phyloP scores from a whole-genome alignment of 1,139 yeast species.

The Candida sanyaensis region DNA sequence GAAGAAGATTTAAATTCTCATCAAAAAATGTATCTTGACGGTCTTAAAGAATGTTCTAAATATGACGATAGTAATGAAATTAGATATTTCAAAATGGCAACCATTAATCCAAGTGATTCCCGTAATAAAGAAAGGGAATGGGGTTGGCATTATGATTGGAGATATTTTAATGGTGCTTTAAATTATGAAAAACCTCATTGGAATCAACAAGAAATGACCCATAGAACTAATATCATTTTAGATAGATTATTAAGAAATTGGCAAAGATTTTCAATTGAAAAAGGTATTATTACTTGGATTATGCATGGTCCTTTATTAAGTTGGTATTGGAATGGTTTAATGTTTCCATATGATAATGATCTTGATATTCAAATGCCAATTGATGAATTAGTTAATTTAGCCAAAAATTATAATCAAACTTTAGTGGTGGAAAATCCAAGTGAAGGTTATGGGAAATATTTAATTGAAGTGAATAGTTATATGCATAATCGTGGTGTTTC shows the following conservation, averaged over 20 bases:
- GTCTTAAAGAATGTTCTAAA: constrained; percentile 23
- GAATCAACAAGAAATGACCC: constrained; percentile 29
- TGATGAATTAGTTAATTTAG: constrained; percentile 29
- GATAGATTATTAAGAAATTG: constrained; percentile 51
- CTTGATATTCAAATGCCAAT: constrained; percentile 41
- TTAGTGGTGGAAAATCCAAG: constrained; percentile 33
- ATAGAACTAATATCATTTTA: constrained; percentile 43
- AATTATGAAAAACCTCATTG: constrained; percentile 28
- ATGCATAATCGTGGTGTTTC: constrained; percentile 34
- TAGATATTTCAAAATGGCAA: constrained; percentile 37
- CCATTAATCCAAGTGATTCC: constrained; percentile 24
- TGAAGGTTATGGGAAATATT: constrained; percentile 37
- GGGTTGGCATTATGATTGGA: constrained; percentile 38
- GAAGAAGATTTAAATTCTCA: constrained; percentile 17
- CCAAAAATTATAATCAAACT: constrained; percentile 39
- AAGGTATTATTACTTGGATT: constrained; percentile 39
- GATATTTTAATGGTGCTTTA: constrained; percentile 39
- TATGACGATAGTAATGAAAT: constrained; percentile 25
- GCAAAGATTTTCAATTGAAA: constrained; percentile 42
- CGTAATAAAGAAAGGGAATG: constrained; percentile 30
- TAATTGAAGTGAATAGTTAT: constrained; percentile 35
- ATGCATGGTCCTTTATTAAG: constrained; percentile 50
- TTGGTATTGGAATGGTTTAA: constrained; percentile 42
- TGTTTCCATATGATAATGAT: constrained; percentile 42
- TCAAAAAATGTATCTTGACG: constrained; percentile 26